Percentiles rank a stretch among this genome's conserved stretches.
Conservation (phyloP, 2,329 filamentous ascomycete genomes). For the Verticillium longisporum region DNA sequence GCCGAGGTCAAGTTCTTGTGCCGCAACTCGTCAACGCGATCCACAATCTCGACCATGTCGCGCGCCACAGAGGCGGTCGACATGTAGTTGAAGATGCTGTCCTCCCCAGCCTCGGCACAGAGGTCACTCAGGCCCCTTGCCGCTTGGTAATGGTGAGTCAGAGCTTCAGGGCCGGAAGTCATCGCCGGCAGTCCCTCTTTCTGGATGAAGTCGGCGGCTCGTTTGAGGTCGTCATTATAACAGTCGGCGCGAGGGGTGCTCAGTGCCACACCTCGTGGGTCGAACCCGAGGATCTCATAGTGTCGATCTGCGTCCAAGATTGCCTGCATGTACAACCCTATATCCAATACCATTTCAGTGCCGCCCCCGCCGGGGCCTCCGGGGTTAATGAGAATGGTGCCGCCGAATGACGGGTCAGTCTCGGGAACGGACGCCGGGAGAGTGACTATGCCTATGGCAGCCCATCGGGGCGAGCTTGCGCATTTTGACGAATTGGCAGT, state of each 20-base stretch:
- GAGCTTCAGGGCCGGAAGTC: constrained; percentile 2
- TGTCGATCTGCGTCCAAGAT: constrained; percentile 19
- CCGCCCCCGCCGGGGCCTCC: constrained; percentile 38
- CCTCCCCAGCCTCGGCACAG: constrained; percentile 17
- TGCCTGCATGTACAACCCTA: constrained; percentile 8
- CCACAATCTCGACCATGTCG: constrained; percentile 38
- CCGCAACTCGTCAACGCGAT: constrained; percentile 27
- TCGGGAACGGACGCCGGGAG: constrained; percentile 30
- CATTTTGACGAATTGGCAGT: constrained; percentile 9
- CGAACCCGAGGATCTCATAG: constrained; percentile 36
- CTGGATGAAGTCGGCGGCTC: constrained; percentile 22
- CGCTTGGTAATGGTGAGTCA: constrained; percentile 5
- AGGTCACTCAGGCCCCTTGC: constrained; percentile 17
- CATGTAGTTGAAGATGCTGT: constrained; percentile 24
- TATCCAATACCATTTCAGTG: constrained; percentile 21
- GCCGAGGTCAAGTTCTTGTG: background rate
- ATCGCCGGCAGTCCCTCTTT: constrained; percentile 21
- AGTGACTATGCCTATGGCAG: constrained; percentile 32
- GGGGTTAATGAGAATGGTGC: constrained; percentile 35
- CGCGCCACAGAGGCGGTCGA: constrained; percentile 30
- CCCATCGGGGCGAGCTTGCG: background rate
- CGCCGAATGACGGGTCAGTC: constrained; percentile 29
- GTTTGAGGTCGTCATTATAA: constrained; percentile 23
- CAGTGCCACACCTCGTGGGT: constrained; percentile 33
- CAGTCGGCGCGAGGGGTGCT: constrained; percentile 31